Percentiles rank a stretch among this genome's conserved stretches.
Evolutionary conservation across 176 grass and related monocot species (phyloP).

Genomic region (Typha latifolia): DNA sequence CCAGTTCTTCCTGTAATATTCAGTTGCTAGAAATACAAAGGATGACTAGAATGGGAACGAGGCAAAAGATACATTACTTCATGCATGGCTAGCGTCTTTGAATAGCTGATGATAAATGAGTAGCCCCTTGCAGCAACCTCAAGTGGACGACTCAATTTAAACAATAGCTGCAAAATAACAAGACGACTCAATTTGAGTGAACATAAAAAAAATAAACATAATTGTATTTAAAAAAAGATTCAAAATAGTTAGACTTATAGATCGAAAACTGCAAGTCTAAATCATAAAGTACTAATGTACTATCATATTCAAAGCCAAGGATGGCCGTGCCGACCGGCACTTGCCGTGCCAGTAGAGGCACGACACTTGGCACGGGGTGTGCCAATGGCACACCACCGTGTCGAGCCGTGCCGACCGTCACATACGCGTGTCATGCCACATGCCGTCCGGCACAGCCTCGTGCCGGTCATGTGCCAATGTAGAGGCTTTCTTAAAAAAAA

Average conservation of each 20-base stretch:
- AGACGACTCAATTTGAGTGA: background rate
- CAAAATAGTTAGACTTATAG: background rate
- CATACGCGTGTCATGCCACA: too few species aligned
- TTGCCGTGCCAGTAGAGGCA: too few species aligned
- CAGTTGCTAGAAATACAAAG: background rate
- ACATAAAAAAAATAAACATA: background rate
- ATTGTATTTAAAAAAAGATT: background rate
- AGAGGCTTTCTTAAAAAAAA: too few species aligned
- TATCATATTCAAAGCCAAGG: too few species aligned
- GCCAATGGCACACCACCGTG: too few species aligned
- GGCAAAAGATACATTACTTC: slow-evolving; percentile 31
- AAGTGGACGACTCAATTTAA: slow-evolving; percentile 65
- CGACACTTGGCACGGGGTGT: too few species aligned
- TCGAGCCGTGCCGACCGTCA: too few species aligned
- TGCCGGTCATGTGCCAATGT: too few species aligned
- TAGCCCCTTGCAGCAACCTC: slow-evolving; percentile 92
- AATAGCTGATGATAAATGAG: slow-evolving; percentile 80
- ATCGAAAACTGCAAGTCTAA: too few species aligned
- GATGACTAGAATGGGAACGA: background rate
- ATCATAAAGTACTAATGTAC: too few species aligned
- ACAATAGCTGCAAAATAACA: slow-evolving; percentile 66
- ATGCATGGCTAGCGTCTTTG: slow-evolving; percentile 77
- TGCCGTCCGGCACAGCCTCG: too few species aligned
- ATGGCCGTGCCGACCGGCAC: too few species aligned
- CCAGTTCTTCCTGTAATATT: background rate